Base-by-base conservation (phyloP, 1,284 basidiomycete genomes). In the Irpex lacteus region DNA sequence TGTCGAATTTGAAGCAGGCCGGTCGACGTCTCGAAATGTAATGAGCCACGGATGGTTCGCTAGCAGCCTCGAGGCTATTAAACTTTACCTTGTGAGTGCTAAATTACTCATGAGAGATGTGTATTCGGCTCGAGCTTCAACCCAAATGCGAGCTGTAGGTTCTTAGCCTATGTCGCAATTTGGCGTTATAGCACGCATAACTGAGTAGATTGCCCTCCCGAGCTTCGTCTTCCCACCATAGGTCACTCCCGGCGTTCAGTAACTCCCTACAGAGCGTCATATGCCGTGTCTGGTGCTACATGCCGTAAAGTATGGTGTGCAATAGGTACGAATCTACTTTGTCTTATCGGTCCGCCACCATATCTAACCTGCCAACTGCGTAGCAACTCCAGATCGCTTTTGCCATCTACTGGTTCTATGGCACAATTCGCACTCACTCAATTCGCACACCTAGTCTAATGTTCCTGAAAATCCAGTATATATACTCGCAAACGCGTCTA, bases 241-340 rank as follows among this genome's bases (percentile, higher is more conserved):
- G 58, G 36, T 21, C 36, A 40, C 58, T 57, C n/a, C 7, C 13
- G 32, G 21, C 34, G n/a, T 26, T 34, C 55, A 18, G 8, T 18
- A n/a, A 32, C 1, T 36, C 8, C 21, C 26, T 36, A n/a, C n/a
- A 5, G 40, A 44, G 36, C 19, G 37, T 47, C 34, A 38, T 38
- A 34, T 36, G 58, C 58, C 40, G 34, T 36, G 34, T 26, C 40
- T 40, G n/a, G 49, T 60, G 34, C 44, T 52, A 60, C 44, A 52
- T 60, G 59, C 59, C 59, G 59, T 19, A 60, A n/a, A 19, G 47
- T 13, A 59, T 49, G 59, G 59, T 60, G 49, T 52, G 59, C 59
- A 52, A 21, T 34, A 59, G 58, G 38, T 59, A 36, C 54, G 54
- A 56, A 32, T 13, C 54, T 32, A 32, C 36, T 18, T 37, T 37